A percentile compares a stretch with the other conserved stretches of the same genome.
These are phyloP conservation scores for Camellia granthamiana DNA, from an alignment of 148 eudicot species.

Conservation along the genomic window DNA sequence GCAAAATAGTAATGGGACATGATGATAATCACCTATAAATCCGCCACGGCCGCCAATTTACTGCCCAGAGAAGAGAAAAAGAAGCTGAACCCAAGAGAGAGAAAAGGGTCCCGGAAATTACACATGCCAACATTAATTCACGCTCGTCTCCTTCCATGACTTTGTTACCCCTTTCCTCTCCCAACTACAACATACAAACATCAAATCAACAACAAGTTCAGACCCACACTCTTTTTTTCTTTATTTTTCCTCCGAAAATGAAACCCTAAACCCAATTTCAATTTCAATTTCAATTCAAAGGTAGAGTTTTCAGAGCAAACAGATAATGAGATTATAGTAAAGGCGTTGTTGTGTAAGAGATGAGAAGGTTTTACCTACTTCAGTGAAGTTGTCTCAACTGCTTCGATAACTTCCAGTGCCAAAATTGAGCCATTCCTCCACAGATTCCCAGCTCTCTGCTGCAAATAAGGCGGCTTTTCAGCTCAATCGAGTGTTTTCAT, in stretches of 20 bases:
- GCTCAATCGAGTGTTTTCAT: neutral
- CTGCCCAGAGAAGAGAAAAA: slow-evolving; percentile 88
- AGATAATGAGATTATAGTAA: neutral
- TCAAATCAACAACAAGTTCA: slow-evolving; percentile 1
- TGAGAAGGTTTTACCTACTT: slow-evolving; percentile 17
- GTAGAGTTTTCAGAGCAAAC: neutral
- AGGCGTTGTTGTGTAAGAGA: neutral
- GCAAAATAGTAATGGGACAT: neutral
- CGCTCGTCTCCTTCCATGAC: slow-evolving; percentile 59
- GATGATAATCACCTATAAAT: slow-evolving; percentile 63
- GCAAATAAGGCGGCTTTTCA: slow-evolving; percentile 18
- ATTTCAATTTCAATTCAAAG: neutral
- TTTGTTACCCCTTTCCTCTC: slow-evolving; percentile 28
- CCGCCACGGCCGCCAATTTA: slow-evolving; percentile 99
- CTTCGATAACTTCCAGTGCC: slow-evolving; percentile 15
- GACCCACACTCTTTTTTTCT: neutral
- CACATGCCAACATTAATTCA: slow-evolving; percentile 60
- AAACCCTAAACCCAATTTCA: neutral
- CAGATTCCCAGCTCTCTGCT: neutral
- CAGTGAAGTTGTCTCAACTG: slow-evolving; percentile 18
- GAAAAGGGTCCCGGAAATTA: slow-evolving; percentile 64
- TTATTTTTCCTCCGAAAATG: neutral
- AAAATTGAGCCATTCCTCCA: slow-evolving; percentile 13
- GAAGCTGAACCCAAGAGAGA: slow-evolving; percentile 62
- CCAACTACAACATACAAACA: slow-evolving; percentile 31